These are phyloP conservation scores for Plasmodium vinckei DNA, from an alignment of 169 alveolate species.

Conservation along the genomic window DNA sequence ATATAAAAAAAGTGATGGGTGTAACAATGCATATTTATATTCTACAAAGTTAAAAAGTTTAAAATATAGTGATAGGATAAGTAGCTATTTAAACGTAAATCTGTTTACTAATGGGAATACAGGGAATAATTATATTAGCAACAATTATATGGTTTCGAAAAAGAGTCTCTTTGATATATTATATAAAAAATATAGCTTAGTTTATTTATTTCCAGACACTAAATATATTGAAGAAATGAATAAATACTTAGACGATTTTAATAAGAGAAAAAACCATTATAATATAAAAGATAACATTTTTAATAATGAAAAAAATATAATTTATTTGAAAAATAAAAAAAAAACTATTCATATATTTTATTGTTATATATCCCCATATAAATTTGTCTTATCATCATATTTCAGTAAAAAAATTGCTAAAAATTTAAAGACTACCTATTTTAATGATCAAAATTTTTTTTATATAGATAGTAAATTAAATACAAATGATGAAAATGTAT, in stretches of 20 bases:
- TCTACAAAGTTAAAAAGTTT: slow-evolving; percentile 25
- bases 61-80: slow-evolving; percentile 40
- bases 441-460: slow-evolving; percentile 18
- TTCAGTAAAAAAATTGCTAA: slow-evolving; percentile 24
- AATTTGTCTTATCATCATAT: slow-evolving; percentile 21
- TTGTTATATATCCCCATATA: slow-evolving; percentile 46
- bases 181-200: slow-evolving; percentile 31
- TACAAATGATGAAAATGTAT: slow-evolving; percentile 9
- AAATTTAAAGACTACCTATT: slow-evolving; percentile 21
- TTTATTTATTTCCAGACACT: slow-evolving; percentile 36
- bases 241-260: slow-evolving; percentile 24
- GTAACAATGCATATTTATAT: slow-evolving; percentile 35
- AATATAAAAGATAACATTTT: slow-evolving; percentile 6
- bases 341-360: slow-evolving; percentile 35
- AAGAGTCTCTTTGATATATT: slow-evolving; percentile 47
- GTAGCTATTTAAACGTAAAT: slow-evolving; percentile 9
- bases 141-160: background rate
- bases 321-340: slow-evolving; percentile 18
- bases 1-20: slow-evolving; percentile 51
- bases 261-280: background rate
- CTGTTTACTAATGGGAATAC: background rate
- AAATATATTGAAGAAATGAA: slow-evolving; percentile 26
- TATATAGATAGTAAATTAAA: slow-evolving; percentile 36
- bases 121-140: background rate
- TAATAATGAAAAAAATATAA: background rate